These are phyloP conservation scores for Meredithiella fracta DNA, from an alignment of 2,329 filamentous ascomycete genomes.

Conservation along the genomic window DNA sequence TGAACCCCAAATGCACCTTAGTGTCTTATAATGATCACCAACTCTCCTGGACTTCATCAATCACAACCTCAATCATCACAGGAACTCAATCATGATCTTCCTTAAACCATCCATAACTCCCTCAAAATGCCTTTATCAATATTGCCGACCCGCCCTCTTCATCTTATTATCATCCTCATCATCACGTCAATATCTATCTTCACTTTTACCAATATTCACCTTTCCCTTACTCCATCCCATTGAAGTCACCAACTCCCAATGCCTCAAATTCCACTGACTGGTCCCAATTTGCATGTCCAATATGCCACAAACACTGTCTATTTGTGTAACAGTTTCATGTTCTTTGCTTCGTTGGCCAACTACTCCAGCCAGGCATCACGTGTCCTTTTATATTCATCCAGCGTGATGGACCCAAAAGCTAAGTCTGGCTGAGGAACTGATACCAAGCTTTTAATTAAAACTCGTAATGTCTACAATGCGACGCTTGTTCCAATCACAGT, in stretches of 20 bases:
- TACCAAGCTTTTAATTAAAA: slow-evolving; percentile 24
- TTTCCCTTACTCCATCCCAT: background rate
- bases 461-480: slow-evolving; percentile 28
- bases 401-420: slow-evolving; percentile 20
- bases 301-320: slow-evolving; percentile 32
- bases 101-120: too few relatives aligned
- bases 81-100: too few relatives aligned
- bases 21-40: too few relatives aligned
- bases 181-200: too few relatives aligned
- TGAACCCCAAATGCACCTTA: too few relatives aligned
- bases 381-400: slow-evolving; percentile 30
- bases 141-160: too few relatives aligned
- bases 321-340: slow-evolving; percentile 34
- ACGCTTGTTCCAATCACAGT: slow-evolving; percentile 28
- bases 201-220: too few relatives aligned
- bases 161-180: too few relatives aligned
- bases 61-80: too few relatives aligned
- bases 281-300: slow-evolving; percentile 30
- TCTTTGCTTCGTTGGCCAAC: slow-evolving; percentile 28
- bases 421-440: slow-evolving; percentile 19
- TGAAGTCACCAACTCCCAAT: background rate
- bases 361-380: slow-evolving; percentile 28
- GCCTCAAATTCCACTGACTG: slow-evolving; percentile 20
- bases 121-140: too few relatives aligned
- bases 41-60: too few relatives aligned